Base-by-base conservation (phyloP, 495 filamentous ascomycete genomes). In the Lophium mytilinum region DNA sequence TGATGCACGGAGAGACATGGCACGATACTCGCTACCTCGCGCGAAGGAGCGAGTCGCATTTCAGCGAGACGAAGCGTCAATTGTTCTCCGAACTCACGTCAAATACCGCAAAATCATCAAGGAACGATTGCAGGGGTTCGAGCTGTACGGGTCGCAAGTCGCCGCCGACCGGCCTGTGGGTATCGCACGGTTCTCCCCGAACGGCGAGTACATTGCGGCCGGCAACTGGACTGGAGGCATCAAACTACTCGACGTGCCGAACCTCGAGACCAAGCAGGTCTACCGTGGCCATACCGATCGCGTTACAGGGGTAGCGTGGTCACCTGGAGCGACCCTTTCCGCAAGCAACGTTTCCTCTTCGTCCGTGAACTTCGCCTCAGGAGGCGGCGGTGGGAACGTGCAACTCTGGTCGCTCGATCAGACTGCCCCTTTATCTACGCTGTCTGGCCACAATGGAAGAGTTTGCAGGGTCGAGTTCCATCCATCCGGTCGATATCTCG, bases 401-500 rank as follows among this genome's bases (percentile, higher is more conserved):
- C 83, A 94, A 64, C 80, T 99, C 14, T 99, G 93, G 93, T 88
- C 90, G 21, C 76, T 96, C 34, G 82, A 80, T 12, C 79, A 88
- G 67, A 86, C 94, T 45, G 87, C 87, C 8, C 93, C 93, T 0
- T 66, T 97, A 15, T 77, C 86, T 2, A 96, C 89, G 0, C 78
- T 99, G 1, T 80, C 84, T 0, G 93, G 93, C 0, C 93, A 97
- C 67, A 85, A 81, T 10, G 88, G 84, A 12, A 85, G 93, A 50
- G 92, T 97, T 34, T 91, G 88, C 57, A 81, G 94, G 53, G 84
- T 94, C 40, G 94, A 96, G 60, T 94, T 97, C 67, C 94, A 99
- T 61, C 93, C 93, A 0, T 94, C 88, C 3, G 92, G 93, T 15
- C 78, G 79, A 53, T 96, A 92, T 65, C 79, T 96, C 19, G 93